These are phyloP conservation scores for Hamamelis virginiana DNA, from an alignment of 164 flowering plant genomes.

Conservation along the genomic window DNA sequence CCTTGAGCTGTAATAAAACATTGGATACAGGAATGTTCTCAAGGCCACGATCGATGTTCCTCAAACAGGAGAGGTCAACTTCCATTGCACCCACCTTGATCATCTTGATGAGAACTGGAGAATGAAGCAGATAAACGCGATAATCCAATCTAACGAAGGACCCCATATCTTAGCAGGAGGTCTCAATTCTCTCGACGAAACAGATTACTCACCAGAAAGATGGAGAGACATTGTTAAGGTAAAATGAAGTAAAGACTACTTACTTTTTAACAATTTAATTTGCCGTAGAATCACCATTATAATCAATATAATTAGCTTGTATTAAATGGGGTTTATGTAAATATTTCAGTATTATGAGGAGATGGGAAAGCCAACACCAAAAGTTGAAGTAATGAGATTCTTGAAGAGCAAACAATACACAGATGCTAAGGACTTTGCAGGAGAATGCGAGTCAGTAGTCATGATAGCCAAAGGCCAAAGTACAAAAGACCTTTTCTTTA, in stretches of 20 bases:
- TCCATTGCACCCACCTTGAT: conserved; percentile 88
- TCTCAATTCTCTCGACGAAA: conserved; percentile 79
- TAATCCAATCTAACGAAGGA: conserved; percentile 52
- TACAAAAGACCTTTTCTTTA: conserved; percentile 16
- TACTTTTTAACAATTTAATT: background rate
- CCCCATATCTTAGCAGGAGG: conserved; percentile 93
- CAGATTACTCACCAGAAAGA: conserved; percentile 88
- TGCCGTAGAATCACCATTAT: background rate
- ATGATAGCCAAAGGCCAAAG: conserved; percentile 98
- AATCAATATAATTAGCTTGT: background rate
- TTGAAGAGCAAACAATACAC: conserved; percentile 65
- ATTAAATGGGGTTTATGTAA: conserved; percentile 7
- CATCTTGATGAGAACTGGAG: conserved; percentile 94
- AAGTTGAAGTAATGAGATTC: conserved; percentile 75
- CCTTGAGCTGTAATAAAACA: background rate
- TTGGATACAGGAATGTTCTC: conserved; percentile 69
- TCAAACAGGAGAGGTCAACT: conserved; percentile 65
- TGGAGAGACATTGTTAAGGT: conserved; percentile 95
- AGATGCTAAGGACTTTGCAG: conserved; percentile 89
- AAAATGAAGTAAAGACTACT: background rate
- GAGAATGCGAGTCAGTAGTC: conserved; percentile 90
- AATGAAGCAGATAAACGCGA: conserved; percentile 89
- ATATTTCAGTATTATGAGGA: conserved; percentile 83
- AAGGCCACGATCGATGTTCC: conserved; percentile 89
- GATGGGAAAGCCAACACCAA: conserved; percentile 91